Percentiles rank a stretch among this genome's conserved stretches.
Evolutionary conservation across 2,329 filamentous ascomycete species (phyloP).

Genomic region (Rosellinia necatrix): DNA sequence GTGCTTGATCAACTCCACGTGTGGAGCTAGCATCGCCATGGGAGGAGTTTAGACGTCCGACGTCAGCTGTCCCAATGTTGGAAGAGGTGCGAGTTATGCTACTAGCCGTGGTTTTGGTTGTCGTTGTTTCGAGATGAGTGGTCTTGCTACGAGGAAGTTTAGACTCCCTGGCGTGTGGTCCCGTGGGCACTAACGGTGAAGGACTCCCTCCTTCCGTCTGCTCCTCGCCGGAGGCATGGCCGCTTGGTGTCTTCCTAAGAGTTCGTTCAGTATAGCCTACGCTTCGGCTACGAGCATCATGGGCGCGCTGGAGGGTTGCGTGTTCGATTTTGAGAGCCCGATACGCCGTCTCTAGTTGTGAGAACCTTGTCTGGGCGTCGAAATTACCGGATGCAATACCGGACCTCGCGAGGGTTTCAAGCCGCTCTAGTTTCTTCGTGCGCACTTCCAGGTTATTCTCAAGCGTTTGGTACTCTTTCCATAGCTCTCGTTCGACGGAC

Average conservation of each 20-base stretch:
- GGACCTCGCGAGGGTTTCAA: slow-evolving; percentile 79
- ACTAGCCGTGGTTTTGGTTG: slow-evolving; percentile 31
- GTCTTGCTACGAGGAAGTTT: slow-evolving; percentile 45
- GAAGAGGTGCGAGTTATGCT: slow-evolving; percentile 38
- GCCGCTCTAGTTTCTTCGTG: slow-evolving; percentile 81
- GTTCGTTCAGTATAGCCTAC: slow-evolving; percentile 34
- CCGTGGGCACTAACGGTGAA: slow-evolving; percentile 59
- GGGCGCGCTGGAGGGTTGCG: slow-evolving; percentile 69
- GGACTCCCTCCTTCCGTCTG: slow-evolving; percentile 50
- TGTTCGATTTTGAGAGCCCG: slow-evolving; percentile 68
- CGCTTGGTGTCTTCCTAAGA: slow-evolving; percentile 48
- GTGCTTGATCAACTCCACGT: slow-evolving; percentile 59
- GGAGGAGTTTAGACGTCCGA: slow-evolving; percentile 34
- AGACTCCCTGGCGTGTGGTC: slow-evolving; percentile 45
- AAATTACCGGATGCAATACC: slow-evolving; percentile 57
- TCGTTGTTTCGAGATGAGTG: slow-evolving; percentile 40
- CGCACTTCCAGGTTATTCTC: slow-evolving; percentile 80
- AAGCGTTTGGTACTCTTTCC: slow-evolving; percentile 85
- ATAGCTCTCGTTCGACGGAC: slow-evolving; percentile 84
- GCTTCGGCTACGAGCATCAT: slow-evolving; percentile 58
- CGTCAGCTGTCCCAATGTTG: slow-evolving; percentile 29
- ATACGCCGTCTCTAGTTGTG: slow-evolving; percentile 64
- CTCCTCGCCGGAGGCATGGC: slow-evolving; percentile 44
- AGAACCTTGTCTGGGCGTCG: slow-evolving; percentile 51
- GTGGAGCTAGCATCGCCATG: slow-evolving; percentile 29